Evolutionary conservation across 805 yeast species (phyloP).

Genomic region (Saccharomyces mikatae): DNA sequence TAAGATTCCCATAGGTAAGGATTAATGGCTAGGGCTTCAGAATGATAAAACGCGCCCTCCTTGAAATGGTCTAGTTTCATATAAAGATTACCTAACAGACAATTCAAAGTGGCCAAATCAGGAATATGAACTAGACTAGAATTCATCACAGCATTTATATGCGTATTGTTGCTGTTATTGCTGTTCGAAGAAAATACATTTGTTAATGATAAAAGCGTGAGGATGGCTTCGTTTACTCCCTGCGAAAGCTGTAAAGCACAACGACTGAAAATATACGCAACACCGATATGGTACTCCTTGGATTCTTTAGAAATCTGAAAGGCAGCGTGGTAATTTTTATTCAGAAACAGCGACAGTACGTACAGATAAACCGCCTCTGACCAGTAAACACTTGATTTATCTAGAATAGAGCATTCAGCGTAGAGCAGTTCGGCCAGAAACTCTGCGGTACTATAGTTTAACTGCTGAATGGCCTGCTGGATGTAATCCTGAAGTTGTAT

Average conservation of each 20-base stretch:
- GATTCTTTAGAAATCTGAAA: slow-evolving; percentile 21
- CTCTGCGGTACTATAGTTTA: slow-evolving; percentile 54
- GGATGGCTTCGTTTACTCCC: slow-evolving; percentile 13
- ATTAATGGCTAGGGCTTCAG: slow-evolving; percentile 61
- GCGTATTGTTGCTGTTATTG: background rate
- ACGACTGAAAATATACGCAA: slow-evolving; percentile 66
- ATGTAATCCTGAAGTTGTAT: slow-evolving; percentile 12
- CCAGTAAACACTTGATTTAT: slow-evolving; percentile 29
- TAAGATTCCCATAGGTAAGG: slow-evolving; percentile 86
- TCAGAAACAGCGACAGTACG: slow-evolving; percentile 56
- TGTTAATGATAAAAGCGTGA: background rate
- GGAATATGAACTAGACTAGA: slow-evolving; percentile 36
- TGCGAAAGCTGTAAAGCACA: slow-evolving; percentile 34
- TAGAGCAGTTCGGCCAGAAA: slow-evolving; percentile 77
- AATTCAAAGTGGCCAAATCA: slow-evolving; percentile 60
- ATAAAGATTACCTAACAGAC: slow-evolving; percentile 63
- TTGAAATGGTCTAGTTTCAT: slow-evolving; percentile 48
- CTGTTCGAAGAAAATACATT: background rate
- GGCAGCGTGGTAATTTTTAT: slow-evolving; percentile 54
- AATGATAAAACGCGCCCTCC: slow-evolving; percentile 58
- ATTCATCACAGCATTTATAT: background rate
- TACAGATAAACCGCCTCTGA: slow-evolving; percentile 60
- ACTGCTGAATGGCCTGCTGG: slow-evolving; percentile 19
- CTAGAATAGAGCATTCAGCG: slow-evolving; percentile 38
- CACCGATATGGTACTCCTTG: slow-evolving; percentile 54